Percentiles rank a stretch among this genome's conserved stretches.
phyloP scores from a whole-genome alignment of 2,329 filamentous ascomycete species.

The Diaporthe humulicola region DNA sequence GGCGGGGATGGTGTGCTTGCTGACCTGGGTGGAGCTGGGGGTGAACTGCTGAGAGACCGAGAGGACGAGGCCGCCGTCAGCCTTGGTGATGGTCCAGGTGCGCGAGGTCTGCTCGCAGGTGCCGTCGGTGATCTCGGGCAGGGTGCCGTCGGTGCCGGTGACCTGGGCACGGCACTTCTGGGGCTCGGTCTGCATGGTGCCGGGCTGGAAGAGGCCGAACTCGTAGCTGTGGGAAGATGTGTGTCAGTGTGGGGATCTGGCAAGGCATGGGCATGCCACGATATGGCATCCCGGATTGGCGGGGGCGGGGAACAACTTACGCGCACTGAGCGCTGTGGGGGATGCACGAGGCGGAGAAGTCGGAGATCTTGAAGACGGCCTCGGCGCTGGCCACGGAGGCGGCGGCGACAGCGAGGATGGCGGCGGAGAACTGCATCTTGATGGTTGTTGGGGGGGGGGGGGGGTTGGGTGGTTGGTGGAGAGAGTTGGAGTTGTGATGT shows the following conservation, averaged over 20 bases:
- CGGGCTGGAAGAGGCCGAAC: conserved; percentile 24
- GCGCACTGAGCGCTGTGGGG: conserved; percentile 35
- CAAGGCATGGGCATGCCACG: background rate
- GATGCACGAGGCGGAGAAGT: conserved; percentile 34
- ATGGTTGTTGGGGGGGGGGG: conserved; percentile 21
- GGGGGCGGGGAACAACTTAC: background rate
- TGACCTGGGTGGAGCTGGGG: conserved; percentile 45
- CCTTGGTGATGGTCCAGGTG: conserved; percentile 46
- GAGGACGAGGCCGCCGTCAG: conserved; percentile 44
- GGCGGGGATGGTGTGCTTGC: conserved; percentile 46
- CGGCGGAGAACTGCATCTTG: conserved; percentile 40
- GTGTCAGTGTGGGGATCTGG: background rate
- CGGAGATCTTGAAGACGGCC: conserved; percentile 21
- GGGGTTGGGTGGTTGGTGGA: conserved; percentile 6
- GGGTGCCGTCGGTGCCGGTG: conserved; percentile 39
- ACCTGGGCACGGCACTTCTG: conserved; percentile 9
- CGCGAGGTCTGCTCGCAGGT: conserved; percentile 48
- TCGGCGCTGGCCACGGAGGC: conserved; percentile 32
- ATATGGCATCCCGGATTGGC: background rate
- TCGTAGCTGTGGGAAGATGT: conserved; percentile 8
- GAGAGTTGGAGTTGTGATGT: background rate
- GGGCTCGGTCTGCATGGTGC: conserved; percentile 29
- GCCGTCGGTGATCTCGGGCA: conserved; percentile 49
- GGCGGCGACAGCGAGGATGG: conserved; percentile 34
- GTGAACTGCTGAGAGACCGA: conserved; percentile 47